These are phyloP conservation scores for Coemansia sp. DNA, from an alignment of 192 early-diverging fungal genomes.

Conservation along the genomic window DNA sequence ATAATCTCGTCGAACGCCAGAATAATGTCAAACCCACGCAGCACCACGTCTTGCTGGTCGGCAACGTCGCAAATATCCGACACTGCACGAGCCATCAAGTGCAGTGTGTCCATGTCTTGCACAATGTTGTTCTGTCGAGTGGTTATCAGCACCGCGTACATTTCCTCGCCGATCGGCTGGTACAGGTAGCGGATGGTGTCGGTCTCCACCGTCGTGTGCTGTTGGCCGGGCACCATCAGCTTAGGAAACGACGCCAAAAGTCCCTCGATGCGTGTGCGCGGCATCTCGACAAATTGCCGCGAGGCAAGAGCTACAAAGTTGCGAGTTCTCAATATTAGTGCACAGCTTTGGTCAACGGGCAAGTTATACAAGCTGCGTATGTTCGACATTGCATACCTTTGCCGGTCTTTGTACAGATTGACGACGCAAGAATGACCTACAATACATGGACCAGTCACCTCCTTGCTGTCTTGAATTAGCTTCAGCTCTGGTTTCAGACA, in stretches of 20 bases:
- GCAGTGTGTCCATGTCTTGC: constrained; percentile 96
- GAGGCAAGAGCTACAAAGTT: constrained; percentile 70
- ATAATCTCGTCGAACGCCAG: constrained; percentile 96
- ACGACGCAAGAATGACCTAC: constrained; percentile 89
- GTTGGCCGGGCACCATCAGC: constrained; percentile 81
- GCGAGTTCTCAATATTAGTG: too few relatives aligned
- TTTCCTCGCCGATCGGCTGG: constrained; percentile 89
- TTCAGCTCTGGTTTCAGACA: too few relatives aligned
- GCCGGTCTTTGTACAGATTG: constrained; percentile 88
- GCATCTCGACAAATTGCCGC: constrained; percentile 97
- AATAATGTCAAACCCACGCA: constrained; percentile 85
- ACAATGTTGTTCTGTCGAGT: constrained; percentile 96
- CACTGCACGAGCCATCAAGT: constrained; percentile 90
- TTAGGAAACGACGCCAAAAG: constrained; percentile 96
- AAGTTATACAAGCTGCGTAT: not conserved
- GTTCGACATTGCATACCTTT: constrained; percentile 67
- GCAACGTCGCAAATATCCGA: constrained; percentile 83
- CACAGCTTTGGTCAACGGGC: not conserved
- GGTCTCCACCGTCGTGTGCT: constrained; percentile 97
- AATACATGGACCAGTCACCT: constrained; percentile 62
- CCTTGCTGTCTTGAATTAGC: too few relatives aligned
- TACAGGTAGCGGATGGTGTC: constrained; percentile 97
- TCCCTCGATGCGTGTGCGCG: constrained; percentile 93
- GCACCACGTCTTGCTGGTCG: constrained; percentile 83
- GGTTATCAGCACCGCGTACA: constrained; percentile 95